Base-by-base conservation (phyloP, 23 red algal genomes). In the Gracilaria vermiculophylla region DNA sequence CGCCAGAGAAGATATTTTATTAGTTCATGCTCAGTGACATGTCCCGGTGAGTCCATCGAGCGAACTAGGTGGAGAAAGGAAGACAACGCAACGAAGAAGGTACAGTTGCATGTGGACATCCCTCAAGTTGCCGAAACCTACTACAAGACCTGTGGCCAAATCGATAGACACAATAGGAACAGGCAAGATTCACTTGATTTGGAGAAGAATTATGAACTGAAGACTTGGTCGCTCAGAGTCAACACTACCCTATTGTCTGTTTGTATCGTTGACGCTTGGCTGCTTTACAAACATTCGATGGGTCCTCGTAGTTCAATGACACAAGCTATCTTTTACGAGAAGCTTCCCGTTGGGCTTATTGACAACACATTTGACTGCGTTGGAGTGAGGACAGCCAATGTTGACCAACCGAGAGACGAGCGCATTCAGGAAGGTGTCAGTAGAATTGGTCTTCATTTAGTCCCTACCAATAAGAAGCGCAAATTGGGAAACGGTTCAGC, bases 191-290 rank as follows among this genome's bases (percentile, higher is more conserved):
- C 5, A 8, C 12, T 47, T 5, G 12, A 47, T 47, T 8, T 77
- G 39, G 55, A 77, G 43, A 76, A 77, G 69, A 89, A 89, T 16
- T 44, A 78, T 62, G 53, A 76, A 41, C 24, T 75, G 34, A 64
- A 53, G 0, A 69, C 54, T 31, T 89, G 69, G 84, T 75, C 64
- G 12, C 32, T 54, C 0, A 53, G 49, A 40, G 69, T 77, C 2
- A 89, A 89, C 21, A 13, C 48, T 43, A 57, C 69, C 33, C 14
- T 89, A 0, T 39, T 44, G 11, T 28, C 49, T 15, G 62, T 89
- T 5, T 89, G 69, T 54, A 47, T 28, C 4, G 84, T 89, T 62
- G 84, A 89, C 40, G 67, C 45, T 5, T 86, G 64, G 64, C 32
- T 20, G 12, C 11, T 86, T 39, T 86, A 86, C 55, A 60, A 60